These are phyloP conservation scores for Xerocomellus intermedius DNA, from an alignment of 768 basidiomycete species.

Conservation along the genomic window DNA sequence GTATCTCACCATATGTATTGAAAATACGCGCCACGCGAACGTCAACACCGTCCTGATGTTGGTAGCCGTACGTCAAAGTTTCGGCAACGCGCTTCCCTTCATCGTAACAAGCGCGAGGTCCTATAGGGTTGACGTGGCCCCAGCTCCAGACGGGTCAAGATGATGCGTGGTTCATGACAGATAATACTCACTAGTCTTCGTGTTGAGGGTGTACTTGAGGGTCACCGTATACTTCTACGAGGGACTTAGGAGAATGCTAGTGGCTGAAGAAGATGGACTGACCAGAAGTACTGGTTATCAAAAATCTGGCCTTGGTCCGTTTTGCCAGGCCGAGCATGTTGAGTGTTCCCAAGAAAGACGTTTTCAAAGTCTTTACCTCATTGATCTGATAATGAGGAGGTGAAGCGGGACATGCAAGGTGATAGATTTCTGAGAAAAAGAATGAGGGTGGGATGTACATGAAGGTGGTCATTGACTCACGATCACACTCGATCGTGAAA, in stretches of 20 bases:
- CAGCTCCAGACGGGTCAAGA: conserved; percentile 52
- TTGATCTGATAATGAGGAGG: conserved; percentile 98
- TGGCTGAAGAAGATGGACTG: conserved; percentile 17
- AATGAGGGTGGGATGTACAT: neutral
- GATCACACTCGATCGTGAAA: conserved; percentile 98
- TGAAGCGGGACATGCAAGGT: conserved; percentile 96
- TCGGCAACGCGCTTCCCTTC: conserved; percentile 99
- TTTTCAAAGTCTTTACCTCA: conserved; percentile 97
- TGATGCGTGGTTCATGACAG: neutral
- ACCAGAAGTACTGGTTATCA: conserved; percentile 95
- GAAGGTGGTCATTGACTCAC: conserved; percentile 42
- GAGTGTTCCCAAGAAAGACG: conserved; percentile 95
- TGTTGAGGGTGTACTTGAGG: conserved; percentile 96
- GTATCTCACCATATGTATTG: conserved; percentile 77
- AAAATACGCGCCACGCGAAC: conserved; percentile 98
- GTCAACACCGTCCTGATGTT: conserved; percentile 91
- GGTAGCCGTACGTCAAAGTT: conserved; percentile 95
- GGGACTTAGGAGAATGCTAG: conserved; percentile 1
- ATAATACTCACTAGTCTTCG: conserved; percentile 80
- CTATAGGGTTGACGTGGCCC: conserved; percentile 99
- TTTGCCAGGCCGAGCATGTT: conserved; percentile 99
- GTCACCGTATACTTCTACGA: conserved; percentile 92
- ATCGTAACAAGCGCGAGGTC: conserved; percentile 98
- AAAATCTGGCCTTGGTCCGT: conserved; percentile 94
- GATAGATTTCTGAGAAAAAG: conserved; percentile 78